These are phyloP conservation scores for Maudiozyma bulderi DNA, from an alignment of 805 yeast genomes.

Conservation along the genomic window DNA sequence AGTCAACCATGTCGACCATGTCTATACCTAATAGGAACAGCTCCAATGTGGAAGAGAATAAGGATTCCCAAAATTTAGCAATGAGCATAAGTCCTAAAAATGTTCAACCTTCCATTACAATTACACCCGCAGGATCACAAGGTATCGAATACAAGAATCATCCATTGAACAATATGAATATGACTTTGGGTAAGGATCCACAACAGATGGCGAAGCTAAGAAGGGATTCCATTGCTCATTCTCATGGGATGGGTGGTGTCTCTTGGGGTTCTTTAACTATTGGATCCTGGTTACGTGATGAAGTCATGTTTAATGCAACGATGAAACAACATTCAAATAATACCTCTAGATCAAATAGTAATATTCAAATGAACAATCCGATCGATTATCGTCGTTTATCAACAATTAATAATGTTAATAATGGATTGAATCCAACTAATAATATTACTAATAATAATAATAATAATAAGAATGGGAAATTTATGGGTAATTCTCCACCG, in stretches of 20 bases:
- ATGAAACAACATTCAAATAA: conserved; percentile 1
- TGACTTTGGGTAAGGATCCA: neutral
- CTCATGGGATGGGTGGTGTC: conserved; percentile 96
- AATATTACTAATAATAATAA: conserved; percentile 3
- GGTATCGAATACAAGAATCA: neutral
- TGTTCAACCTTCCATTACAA: neutral
- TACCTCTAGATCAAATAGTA: neutral
- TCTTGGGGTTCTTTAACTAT: conserved; percentile 95
- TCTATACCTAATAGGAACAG: neutral
- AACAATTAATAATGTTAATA: conserved; percentile 4
- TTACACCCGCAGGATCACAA: neutral
- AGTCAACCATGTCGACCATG: conserved; percentile 8
- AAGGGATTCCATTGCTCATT: conserved; percentile 87
- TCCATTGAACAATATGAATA: neutral
- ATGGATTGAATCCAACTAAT: neutral
- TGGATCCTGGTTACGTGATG: conserved; percentile 94
- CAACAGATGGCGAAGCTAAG: conserved; percentile 8
- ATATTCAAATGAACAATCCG: neutral
- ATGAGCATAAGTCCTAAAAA: conserved; percentile 5
- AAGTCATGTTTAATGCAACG: conserved; percentile 46
- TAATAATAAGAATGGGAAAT: neutral
- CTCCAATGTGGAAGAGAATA: neutral
- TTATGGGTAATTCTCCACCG: conserved; percentile 41
- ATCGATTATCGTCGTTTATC: conserved; percentile 9
- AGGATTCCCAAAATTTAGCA: neutral